Evolutionary conservation across 2,329 filamentous ascomycete genomes (phyloP), one percentile per base, ranked within the genome.

Genomic region (Periconia digitata): DNA sequence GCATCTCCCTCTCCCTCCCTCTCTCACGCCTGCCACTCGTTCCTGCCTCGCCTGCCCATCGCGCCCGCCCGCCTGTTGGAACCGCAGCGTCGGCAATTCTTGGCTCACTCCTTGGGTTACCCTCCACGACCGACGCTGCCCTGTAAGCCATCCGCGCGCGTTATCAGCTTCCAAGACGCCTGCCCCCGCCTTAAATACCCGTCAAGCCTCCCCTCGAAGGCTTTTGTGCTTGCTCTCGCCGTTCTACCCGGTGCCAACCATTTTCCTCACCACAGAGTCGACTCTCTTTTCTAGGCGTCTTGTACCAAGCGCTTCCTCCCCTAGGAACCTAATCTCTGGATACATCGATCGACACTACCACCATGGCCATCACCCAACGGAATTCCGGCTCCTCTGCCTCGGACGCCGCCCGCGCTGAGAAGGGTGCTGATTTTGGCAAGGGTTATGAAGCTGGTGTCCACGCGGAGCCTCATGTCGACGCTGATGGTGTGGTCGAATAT

Each of bases 401-500:
- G 8, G 62, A 62, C 43, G 59, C 56, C 20, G 60, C 45, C 13
- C 64, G 59, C 46, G 63, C 61, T 21, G 64, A 67, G 42, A 53
- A 54, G n/a, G 60, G 61, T 42, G 60, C 57, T 35, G 42, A 47
- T 10, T 17, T 46, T 24, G 60, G 63, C 47, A 47, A 50, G 5
- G 60, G 63, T 32, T 64, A 64, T 43, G 40, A 36, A 4, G 53
- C 60, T 16, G 61, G 58, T 27, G 53, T 56, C 21, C 44, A 51
- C 2, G 24, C 45, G 17, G 46, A 23, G 15, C 50, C 51, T 8
- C 43, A 45, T 3, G 39, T 63, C 6, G 54, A 53, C 29, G 27
- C 41, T 27, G 60, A 70, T 51, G 67, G 66, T 27, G 61, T 56
- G 22, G 54, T 58, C 18, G n/a, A 56, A 2, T 59, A 69, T 47